A percentile compares a stretch with the other conserved stretches of the same genome.
phyloP scores from a whole-genome alignment of 768 basidiomycete species.

The Paxillus involutus region DNA sequence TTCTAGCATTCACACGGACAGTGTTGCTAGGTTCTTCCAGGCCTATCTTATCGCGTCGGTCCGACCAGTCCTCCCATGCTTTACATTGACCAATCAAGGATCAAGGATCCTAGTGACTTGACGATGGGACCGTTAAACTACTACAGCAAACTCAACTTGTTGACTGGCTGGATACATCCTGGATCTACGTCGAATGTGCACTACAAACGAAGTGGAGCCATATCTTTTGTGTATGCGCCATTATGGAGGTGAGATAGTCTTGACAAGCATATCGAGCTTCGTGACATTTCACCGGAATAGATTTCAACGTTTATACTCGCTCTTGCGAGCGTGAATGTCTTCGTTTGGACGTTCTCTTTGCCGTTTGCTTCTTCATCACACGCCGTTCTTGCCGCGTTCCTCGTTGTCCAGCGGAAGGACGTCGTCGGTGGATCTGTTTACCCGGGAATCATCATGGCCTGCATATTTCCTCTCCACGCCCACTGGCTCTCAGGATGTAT shows the following conservation, averaged over 20 bases:
- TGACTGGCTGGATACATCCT: slow-evolving; percentile 56
- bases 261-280: not conserved
- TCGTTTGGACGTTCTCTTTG: too few species aligned
- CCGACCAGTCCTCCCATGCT: slow-evolving; percentile 12
- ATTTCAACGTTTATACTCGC: too few species aligned
- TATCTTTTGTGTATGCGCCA: slow-evolving; percentile 42
- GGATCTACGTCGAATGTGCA: slow-evolving; percentile 40
- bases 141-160: slow-evolving; percentile 42
- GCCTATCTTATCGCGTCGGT: slow-evolving; percentile 42
- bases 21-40: slow-evolving; percentile 42
- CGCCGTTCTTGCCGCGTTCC: too few species aligned
- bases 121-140: too few species aligned
- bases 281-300: slow-evolving; percentile 22
- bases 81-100: slow-evolving; percentile 11
- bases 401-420: too few species aligned
- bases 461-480: too few species aligned
- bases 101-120: slow-evolving; percentile 42
- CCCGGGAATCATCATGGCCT: too few species aligned
- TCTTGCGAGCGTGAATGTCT: too few species aligned
- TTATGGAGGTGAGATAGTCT: slow-evolving; percentile 45
- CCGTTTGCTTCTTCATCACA: too few species aligned
- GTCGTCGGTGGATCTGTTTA: too few species aligned
- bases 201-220: too few species aligned
- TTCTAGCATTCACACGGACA: slow-evolving; percentile 19
- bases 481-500: too few species aligned